Evolutionary conservation across 2,329 filamentous ascomycete species (phyloP), one percentile per base, ranked within the genome.

Genomic region (Penicillium decumbens): DNA sequence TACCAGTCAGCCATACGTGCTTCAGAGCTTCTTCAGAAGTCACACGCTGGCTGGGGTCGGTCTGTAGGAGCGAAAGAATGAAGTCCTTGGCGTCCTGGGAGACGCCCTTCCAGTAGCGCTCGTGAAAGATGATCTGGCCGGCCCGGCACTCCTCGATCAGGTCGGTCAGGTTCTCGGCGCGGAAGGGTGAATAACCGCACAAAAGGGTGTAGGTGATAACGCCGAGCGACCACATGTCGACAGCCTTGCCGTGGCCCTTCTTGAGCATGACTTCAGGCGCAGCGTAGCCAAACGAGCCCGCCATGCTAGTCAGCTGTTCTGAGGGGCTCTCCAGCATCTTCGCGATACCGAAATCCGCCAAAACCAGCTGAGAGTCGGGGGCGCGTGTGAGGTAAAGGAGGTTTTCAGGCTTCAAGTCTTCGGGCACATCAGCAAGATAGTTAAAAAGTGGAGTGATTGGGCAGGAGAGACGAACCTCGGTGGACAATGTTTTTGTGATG

Each of bases 201-300:
- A 98, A 87, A 25, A 98, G 80, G 13, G 93, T 98, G 74, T 98
- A 98, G 37, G 93, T 97, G 65, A 98, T 98, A 65, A 98, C 93
- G 55, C 93, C 93, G 73, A 98, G 81, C 3, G 93, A 97, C 93
- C 93, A 98, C 89, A 98, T 95, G 68, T 98, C 93, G 29, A 97
- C 93, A 4, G 93, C 89, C 73, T 97, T 98, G 68, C 93, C 93
- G 69, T 98, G 95, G 18, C 93, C 93, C 66, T 89, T 85, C 78
- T 96, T 96, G 57, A 95, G 79, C 93, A 98, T 98, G 51, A 98
- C 91, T 71, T 98, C 93, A 7, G 93, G 93, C 1, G 93, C 93
- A 18, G 93, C 93, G 65, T 98, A 98, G 47, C 93, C 93, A 67
- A 98, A 97, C 0, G 93, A 97, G 38, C 93, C 93, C 38, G 93